Base-by-base conservation (phyloP, 2,329 filamentous ascomycete species). In the Didymosphaeria variabile region DNA sequence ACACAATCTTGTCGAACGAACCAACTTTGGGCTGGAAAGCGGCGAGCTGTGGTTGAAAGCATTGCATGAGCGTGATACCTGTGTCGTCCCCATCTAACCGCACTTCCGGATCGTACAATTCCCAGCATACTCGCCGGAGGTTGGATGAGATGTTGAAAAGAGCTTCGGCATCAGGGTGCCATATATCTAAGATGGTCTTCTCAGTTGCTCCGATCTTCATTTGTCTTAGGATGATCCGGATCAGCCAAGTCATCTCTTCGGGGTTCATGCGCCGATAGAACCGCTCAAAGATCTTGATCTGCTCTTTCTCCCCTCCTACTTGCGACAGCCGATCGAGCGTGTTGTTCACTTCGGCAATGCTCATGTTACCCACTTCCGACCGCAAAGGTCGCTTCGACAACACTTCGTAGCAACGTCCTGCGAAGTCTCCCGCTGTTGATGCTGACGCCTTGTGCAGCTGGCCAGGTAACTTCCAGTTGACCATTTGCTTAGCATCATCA, bases 251-350 rank as follows among this genome's bases (percentile, higher is more conserved):
- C 67, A 99, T 81, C 80, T 99, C 95, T 65, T 97, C 91, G 0
- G 95, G 87, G 69, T 96, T 96, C 95, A 98, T 98, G 26, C 87
- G 86, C 49, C 89, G 86, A 78, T 98, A 98, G 73, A 98, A 97
- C 5, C 88, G 85, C 65, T 91, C 86, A 67, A 98, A 87, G 36
- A 99, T 90, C 0, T 89, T 89, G 44, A 93, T 76, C 69, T 98
- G 94, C 64, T 94, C 87, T n/a, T 91, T 86, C 80, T 98, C 94
- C 55, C 91, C 91, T 0, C 88, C 86, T 0, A 90, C 90, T 1
- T 86, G 86, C 0, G 93, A 89, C 32, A 99, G 83, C 69, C 86
- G 85, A 76, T 99, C 93, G 1, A 99, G 83, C 69, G 91, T 85
- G 60, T 90, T 88, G 72, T 99, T 99, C 57, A 98, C 94, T 70